Conservation (phyloP, 1,284 basidiomycete genomes). For the Ganoderma resinaceum region DNA sequence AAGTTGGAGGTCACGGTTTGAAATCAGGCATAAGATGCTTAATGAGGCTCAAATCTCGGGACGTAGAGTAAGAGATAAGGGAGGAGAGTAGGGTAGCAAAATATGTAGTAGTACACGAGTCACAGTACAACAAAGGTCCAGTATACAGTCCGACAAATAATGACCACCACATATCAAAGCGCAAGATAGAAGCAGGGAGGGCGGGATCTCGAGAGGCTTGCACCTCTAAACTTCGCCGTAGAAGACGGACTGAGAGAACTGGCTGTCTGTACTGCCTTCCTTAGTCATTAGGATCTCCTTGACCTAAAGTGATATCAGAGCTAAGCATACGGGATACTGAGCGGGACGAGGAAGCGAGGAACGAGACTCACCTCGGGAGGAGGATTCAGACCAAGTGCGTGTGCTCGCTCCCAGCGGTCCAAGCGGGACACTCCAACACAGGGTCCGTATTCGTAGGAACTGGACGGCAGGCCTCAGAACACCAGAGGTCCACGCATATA, state of each 20-base stretch:
- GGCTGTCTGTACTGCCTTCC: conserved; percentile 53
- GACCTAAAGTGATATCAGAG: conserved; percentile 54
- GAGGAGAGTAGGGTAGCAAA: not conserved
- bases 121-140: not conserved
- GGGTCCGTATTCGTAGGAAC: conserved; percentile 85
- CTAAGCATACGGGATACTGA: not conserved
- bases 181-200: not conserved
- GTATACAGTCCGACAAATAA: not conserved
- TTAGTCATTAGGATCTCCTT: conserved; percentile 73
- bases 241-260: conserved; percentile 59
- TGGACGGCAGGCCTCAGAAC: conserved; percentile 36
- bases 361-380: conserved; percentile 70
- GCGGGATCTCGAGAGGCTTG: not conserved
- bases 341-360: not conserved
- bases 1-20: not conserved
- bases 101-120: not conserved
- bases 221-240: conserved; percentile 47
- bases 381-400: conserved; percentile 82
- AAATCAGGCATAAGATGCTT: not conserved
- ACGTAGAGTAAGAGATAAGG: not conserved
- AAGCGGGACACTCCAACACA: conserved; percentile 85
- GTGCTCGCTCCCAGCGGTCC: conserved; percentile 89
- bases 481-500: not conserved
- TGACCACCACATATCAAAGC: not conserved
- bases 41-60: not conserved